Conservation (phyloP, 108 stramenopile genomes). For the Chaetoceros muelleri region DNA sequence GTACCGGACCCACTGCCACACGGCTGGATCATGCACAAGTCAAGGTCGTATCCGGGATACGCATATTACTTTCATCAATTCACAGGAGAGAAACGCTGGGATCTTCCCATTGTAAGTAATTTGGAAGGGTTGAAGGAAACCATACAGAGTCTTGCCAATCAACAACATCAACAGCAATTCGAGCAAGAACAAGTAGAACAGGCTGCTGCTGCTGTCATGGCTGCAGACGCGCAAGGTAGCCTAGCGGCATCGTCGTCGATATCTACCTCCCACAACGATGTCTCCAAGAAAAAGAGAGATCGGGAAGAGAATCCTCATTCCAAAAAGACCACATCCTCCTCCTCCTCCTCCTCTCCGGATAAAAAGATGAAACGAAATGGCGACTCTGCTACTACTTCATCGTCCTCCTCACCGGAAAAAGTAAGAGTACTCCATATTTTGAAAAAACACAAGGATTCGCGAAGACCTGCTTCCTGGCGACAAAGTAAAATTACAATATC, state of each 20-base stretch:
- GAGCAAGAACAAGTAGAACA: background rate
- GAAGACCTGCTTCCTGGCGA: slow-evolving; percentile 69
- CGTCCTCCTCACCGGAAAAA: slow-evolving; percentile 32
- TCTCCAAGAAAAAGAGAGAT: slow-evolving; percentile 1
- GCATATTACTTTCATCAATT: slow-evolving; percentile 74
- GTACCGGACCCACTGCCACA: slow-evolving; percentile 44
- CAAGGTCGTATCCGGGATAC: slow-evolving; percentile 33
- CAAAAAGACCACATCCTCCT: slow-evolving; percentile 9
- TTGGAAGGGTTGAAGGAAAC: background rate
- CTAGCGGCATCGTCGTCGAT: background rate
- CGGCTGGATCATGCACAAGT: slow-evolving; percentile 52
- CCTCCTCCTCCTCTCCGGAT: background rate
- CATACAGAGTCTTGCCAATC: background rate
- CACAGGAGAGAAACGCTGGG: slow-evolving; percentile 66
- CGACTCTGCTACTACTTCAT: background rate
- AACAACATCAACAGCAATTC: background rate
- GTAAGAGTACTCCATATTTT: slow-evolving; percentile 80
- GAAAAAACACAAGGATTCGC: slow-evolving; percentile 68
- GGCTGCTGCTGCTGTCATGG: slow-evolving; percentile 1
- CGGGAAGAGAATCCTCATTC: slow-evolving; percentile 4
- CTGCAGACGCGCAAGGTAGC: slow-evolving; percentile 1
- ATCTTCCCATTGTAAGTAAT: slow-evolving; percentile 17
- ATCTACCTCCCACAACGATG: slow-evolving; percentile 6
- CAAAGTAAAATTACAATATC: slow-evolving; percentile 53
- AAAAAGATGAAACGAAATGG: background rate